Base-by-base conservation (phyloP, 2,329 filamentous ascomycete species). In the Calonectria henricotiae region DNA sequence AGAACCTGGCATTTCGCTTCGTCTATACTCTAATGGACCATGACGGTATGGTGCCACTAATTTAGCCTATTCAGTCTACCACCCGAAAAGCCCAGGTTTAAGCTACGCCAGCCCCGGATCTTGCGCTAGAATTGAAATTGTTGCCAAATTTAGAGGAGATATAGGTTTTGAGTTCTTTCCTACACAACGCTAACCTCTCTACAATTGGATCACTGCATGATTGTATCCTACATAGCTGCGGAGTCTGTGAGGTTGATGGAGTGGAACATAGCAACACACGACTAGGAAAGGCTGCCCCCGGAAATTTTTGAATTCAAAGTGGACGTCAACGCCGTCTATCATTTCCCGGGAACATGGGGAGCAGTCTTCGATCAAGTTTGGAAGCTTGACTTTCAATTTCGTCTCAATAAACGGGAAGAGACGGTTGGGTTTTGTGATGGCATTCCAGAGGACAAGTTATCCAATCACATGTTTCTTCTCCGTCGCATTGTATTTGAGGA, bases 361-460 rank as follows among this genome's bases (percentile, higher is more conserved):
- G 9, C 27, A 1, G 6, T 78, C 2, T 78, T 78, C 37, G 68
- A n/a, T n/a, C n/a, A n/a, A n/a, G n/a, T n/a, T n/a, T n/a, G n/a
- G n/a, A n/a, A n/a, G n/a, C n/a, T n/a, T n/a, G n/a, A 66, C 17
- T 66, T 66, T 44, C 41, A 58, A 46, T 66, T 49, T 11, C 27
- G 44, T 13, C 15, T 65, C 6, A 2, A 35, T 30, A 0, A 25
- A 4, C 8, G 30, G 13, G 39, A 15, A 17, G 7, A n/a, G 15
- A 27, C 49, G n/a, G 30, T 54, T 20, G 27, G 49, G 15, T 54
- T 54, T 25, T 27, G 35, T 20, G 11, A 20, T 27, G 35, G 35
- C 8, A 9, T 37, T 37, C 9, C 9, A 13, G 35, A 1, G 7
- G 1, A n/a, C 7, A 1, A 13, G 15, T 30, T 13, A 11, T 23